A percentile compares a stretch with the other conserved stretches of the same genome.
These are phyloP conservation scores for Mayamaea pseudoterrestris DNA, from an alignment of 108 stramenopile species.

Conservation along the genomic window DNA sequence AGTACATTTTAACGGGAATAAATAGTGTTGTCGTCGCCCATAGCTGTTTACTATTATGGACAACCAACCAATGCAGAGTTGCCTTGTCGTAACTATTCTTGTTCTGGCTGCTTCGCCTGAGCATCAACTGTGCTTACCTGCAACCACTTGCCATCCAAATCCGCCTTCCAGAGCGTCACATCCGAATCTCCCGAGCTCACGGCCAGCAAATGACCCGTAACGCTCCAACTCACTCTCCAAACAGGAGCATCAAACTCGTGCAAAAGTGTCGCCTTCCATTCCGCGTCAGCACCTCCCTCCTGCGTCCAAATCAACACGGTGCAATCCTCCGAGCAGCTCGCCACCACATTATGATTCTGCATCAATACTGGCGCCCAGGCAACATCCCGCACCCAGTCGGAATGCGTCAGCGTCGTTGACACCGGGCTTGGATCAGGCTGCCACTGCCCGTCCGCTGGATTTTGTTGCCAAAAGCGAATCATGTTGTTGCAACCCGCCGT, in stretches of 20 bases:
- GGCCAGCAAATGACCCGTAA: conserved; percentile 94
- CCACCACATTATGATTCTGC: conserved; percentile 82
- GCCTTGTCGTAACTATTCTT: not conserved
- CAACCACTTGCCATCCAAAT: conserved; percentile 61
- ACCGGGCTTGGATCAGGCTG: not conserved
- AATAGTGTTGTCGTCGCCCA: too few species aligned
- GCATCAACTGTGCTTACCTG: conserved; percentile 46
- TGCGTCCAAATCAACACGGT: conserved; percentile 93
- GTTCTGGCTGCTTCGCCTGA: conserved; percentile 10
- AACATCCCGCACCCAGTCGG: conserved; percentile 97
- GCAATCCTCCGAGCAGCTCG: conserved; percentile 91
- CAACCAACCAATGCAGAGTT: too few species aligned
- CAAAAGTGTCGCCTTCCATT: conserved; percentile 75
- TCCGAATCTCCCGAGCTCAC: conserved; percentile 90
- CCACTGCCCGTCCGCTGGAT: conserved; percentile 64
- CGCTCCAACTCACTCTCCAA: conserved; percentile 97
- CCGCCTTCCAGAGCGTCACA: conserved; percentile 93
- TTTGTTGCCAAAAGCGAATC: conserved; percentile 83
- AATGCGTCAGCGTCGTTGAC: conserved; percentile 33
- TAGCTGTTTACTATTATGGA: too few species aligned
- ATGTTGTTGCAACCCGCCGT: conserved; percentile 94
- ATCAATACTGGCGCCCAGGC: conserved; percentile 91
- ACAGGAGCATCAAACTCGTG: conserved; percentile 85
- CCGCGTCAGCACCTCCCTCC: conserved; percentile 8
- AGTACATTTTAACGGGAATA: too few species aligned